These are phyloP conservation scores for Phyllosticta capitalensis DNA, from an alignment of 2,329 filamentous ascomycete genomes.

Conservation along the genomic window DNA sequence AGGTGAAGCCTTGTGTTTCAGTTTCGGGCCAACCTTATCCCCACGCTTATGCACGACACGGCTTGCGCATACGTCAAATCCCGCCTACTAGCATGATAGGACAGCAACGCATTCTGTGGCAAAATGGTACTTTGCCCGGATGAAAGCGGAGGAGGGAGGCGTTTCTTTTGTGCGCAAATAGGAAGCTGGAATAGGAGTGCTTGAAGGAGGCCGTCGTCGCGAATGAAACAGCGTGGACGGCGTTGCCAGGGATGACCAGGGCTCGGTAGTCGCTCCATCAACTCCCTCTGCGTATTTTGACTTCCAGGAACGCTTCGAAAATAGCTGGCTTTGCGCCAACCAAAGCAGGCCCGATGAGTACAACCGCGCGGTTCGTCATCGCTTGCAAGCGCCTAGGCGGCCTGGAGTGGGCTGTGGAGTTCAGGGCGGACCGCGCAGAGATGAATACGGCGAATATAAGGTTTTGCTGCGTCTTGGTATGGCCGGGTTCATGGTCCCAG, in stretches of 20 bases:
- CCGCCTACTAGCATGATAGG: not conserved
- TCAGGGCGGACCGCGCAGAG: not conserved
- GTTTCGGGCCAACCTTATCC: not conserved
- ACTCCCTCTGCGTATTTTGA: not conserved
- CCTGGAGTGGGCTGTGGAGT: not conserved
- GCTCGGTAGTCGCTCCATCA: not conserved
- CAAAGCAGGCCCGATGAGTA: not conserved
- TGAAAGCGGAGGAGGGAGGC: not conserved
- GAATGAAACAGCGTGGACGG: not conserved
- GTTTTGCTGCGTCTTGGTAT: not conserved
- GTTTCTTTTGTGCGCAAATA: not conserved
- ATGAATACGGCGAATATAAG: not conserved
- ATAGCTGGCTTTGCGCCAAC: not conserved
- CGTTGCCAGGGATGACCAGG: not conserved
- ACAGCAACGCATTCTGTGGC: not conserved
- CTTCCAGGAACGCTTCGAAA: not conserved
- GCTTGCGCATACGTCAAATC: not conserved
- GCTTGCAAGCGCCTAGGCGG: not conserved
- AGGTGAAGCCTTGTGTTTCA: not conserved
- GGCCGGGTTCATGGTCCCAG: not conserved
- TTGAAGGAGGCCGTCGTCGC: not conserved
- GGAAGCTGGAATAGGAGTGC: not conserved
- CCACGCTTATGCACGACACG: not conserved
- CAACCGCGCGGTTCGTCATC: not conserved
- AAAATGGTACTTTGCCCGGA: not conserved